These are phyloP conservation scores for Rhizoclosmatium sp. DNA, from an alignment of 192 early-diverging fungal species.

Conservation along the genomic window DNA sequence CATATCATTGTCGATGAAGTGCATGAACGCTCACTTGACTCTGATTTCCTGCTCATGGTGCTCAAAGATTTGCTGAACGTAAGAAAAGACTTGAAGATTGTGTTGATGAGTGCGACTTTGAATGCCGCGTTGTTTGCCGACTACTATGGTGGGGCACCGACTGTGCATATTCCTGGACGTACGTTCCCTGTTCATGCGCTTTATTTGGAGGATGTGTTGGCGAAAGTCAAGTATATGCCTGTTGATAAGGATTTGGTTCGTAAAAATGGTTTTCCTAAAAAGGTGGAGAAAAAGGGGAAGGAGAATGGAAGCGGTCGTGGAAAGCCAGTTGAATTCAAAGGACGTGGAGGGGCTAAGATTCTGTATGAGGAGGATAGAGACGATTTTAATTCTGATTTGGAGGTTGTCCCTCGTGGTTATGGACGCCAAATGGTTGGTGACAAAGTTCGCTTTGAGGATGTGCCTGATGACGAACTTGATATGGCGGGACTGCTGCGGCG, in stretches of 20 bases:
- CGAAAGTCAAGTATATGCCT: conserved; percentile 53
- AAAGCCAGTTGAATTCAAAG: not conserved
- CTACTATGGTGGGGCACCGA: conserved; percentile 71
- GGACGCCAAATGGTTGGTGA: not conserved
- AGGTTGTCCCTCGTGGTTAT: too few relatives aligned
- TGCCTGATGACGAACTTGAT: conserved; percentile 43
- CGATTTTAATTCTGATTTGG: not conserved
- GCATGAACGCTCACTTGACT: conserved; percentile 79
- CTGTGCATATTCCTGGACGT: conserved; percentile 65
- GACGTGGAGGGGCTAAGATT: not conserved
- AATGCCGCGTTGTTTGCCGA: conserved; percentile 77
- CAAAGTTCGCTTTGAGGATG: not conserved
- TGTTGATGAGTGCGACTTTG: conserved; percentile 91
- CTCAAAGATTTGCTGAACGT: conserved; percentile 66
- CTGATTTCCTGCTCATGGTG: conserved; percentile 82
- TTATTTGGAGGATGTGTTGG: conserved; percentile 70
- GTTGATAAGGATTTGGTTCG: conserved; percentile 47
- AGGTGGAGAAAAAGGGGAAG: not conserved
- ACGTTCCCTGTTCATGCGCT: conserved; percentile 58
- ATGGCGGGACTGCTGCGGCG: conserved; percentile 27
- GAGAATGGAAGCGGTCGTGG: not conserved
- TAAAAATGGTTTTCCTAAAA: conserved; percentile 4
- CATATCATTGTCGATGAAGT: conserved; percentile 84
- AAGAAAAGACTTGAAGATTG: conserved; percentile 64
- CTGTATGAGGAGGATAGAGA: not conserved